These are phyloP conservation scores for Candida maltosa DNA, from an alignment of 805 yeast genomes.

Conservation along the genomic window DNA sequence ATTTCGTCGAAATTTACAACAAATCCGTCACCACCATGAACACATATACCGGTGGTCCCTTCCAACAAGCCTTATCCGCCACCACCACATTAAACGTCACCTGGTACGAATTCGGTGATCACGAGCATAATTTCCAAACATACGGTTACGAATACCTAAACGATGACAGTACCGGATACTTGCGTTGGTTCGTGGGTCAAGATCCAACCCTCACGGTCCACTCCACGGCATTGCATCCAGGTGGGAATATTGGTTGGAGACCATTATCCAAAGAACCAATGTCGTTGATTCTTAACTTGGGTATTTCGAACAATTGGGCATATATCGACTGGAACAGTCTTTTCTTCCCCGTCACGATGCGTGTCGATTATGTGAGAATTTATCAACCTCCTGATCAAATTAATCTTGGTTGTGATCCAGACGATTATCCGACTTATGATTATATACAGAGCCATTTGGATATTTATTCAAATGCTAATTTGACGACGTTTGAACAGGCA, in stretches of 20 bases:
- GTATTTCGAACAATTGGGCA: conserved; percentile 90
- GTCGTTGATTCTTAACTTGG: conserved; percentile 84
- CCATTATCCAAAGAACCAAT: conserved; percentile 85
- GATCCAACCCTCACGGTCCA: conserved; percentile 71
- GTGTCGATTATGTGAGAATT: conserved; percentile 83
- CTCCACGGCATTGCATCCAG: conserved; percentile 77
- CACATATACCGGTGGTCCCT: conserved; percentile 88
- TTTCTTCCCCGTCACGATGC: conserved; percentile 73
- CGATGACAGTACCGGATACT: conserved; percentile 61
- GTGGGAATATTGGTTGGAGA: conserved; percentile 87
- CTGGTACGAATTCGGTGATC: conserved; percentile 73
- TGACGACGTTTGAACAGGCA: conserved; percentile 71
- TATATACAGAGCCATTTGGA: conserved; percentile 69
- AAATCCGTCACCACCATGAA: conserved; percentile 72
- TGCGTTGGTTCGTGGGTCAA: conserved; percentile 84
- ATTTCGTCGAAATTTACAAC: conserved; percentile 72
- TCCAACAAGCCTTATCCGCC: conserved; percentile 89
- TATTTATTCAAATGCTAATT: conserved; percentile 68
- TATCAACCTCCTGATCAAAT: conserved; percentile 74
- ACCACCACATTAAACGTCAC: conserved; percentile 71
- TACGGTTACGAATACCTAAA: conserved; percentile 77
- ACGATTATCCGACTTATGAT: conserved; percentile 77
- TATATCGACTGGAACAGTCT: conserved; percentile 86
- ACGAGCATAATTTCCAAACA: conserved; percentile 55
- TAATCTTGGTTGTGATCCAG: conserved; percentile 81